A percentile compares a stretch with the other conserved stretches of the same genome.
phyloP scores from a whole-genome alignment of 768 basidiomycete species.

The Lentinula sp. region DNA sequence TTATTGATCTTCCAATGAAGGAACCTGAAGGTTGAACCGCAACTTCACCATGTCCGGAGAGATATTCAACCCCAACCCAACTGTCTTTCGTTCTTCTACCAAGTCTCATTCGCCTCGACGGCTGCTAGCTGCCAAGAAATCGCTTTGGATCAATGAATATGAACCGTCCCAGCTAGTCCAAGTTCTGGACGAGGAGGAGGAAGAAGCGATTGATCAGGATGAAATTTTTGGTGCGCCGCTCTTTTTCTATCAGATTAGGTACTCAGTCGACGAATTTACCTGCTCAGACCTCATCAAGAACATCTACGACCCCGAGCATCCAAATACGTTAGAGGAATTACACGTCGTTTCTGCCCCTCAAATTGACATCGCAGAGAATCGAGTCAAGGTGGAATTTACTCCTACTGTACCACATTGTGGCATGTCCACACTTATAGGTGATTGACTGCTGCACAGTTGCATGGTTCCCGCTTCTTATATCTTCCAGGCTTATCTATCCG shows the following conservation, averaged over 20 bases:
- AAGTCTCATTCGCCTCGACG: constrained; percentile 38
- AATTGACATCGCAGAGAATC: constrained; percentile 53
- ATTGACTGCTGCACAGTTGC: constrained; percentile 11
- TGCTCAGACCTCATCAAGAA: constrained; percentile 80
- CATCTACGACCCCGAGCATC: constrained; percentile 95
- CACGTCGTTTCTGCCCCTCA: constrained; percentile 92
- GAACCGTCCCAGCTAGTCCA: constrained; percentile 29
- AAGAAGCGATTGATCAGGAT: constrained; percentile 79
- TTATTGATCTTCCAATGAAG: not conserved
- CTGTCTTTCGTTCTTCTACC: constrained; percentile 54
- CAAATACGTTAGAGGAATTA: constrained; percentile 88
- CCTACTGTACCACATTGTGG: constrained; percentile 98
- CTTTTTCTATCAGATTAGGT: not conserved
- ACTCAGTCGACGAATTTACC: not conserved
- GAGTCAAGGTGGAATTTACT: constrained; percentile 86
- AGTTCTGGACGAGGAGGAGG: constrained; percentile 38
- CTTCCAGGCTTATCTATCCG: constrained; percentile 85
- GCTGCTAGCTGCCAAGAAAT: constrained; percentile 33
- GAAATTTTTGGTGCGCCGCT: constrained; percentile 77
- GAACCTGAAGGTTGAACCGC: too few relatives aligned
- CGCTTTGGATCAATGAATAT: constrained; percentile 57
- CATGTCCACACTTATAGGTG: constrained; percentile 95
- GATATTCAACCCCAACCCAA: constrained; percentile 88
- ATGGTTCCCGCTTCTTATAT: constrained; percentile 6
- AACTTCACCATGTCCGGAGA: constrained; percentile 39